These are phyloP conservation scores for Truncatella angustata DNA, from an alignment of 2,329 filamentous ascomycete species.

Conservation along the genomic window DNA sequence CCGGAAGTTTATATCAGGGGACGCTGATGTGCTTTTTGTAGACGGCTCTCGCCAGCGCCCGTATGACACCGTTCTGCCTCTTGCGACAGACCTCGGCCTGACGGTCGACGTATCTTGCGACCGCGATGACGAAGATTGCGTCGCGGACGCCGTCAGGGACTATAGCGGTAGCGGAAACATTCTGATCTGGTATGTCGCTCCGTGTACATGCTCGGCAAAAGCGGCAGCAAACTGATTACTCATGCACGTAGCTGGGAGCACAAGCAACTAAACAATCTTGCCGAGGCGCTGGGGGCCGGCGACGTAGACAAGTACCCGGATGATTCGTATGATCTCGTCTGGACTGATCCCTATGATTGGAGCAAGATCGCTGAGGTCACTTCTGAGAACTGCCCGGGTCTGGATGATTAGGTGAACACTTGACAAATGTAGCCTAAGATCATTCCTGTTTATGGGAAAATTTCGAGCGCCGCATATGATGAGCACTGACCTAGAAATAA, in stretches of 20 bases:
- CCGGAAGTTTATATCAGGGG: too few species aligned
- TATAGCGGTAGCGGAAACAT: conserved; percentile 54
- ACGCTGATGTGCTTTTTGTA: too few species aligned
- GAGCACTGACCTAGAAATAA: too few species aligned
- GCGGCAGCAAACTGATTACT: neutral
- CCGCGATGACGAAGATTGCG: conserved; percentile 54
- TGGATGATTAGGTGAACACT: conserved; percentile 45
- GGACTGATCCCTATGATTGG: conserved; percentile 54
- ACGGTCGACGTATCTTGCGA: conserved; percentile 54
- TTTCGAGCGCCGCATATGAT: too few species aligned
- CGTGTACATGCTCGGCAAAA: too few species aligned
- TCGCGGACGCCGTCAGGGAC: conserved; percentile 44
- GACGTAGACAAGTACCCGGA: conserved; percentile 48
- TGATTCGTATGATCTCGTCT: conserved; percentile 53
- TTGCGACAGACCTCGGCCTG: conserved; percentile 54
- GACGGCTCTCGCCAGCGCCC: conserved; percentile 53
- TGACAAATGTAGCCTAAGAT: too few species aligned
- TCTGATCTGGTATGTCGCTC: conserved; percentile 50
- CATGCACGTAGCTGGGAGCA: conserved; percentile 53
- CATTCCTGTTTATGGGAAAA: too few species aligned
- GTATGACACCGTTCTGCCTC: conserved; percentile 54
- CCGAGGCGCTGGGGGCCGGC: conserved; percentile 45
- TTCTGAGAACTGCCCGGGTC: conserved; percentile 52
- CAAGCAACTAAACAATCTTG: conserved; percentile 49
- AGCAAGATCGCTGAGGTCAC: conserved; percentile 39